These are phyloP conservation scores for Kazachstania africana DNA, from an alignment of 805 yeast genomes.

Conservation along the genomic window DNA sequence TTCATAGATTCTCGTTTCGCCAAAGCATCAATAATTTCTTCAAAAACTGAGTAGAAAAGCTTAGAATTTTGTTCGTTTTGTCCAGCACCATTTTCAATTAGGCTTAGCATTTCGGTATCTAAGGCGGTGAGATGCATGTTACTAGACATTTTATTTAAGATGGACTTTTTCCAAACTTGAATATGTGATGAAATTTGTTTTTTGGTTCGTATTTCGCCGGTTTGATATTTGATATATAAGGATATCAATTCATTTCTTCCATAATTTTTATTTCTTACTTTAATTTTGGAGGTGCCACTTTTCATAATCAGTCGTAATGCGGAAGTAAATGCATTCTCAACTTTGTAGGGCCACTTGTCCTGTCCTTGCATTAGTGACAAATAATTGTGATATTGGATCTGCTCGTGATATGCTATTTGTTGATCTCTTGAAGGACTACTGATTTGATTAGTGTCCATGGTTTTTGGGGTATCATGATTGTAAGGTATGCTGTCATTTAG, in stretches of 20 bases:
- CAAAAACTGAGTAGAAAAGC: conserved; percentile 18
- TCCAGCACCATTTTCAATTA: conserved; percentile 26
- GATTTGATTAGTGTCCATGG: too few species aligned
- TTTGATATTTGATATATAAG: conserved; percentile 63
- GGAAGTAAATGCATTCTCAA: conserved; percentile 81
- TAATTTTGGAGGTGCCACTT: conserved; percentile 76
- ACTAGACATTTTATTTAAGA: conserved; percentile 18
- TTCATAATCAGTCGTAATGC: conserved; percentile 78
- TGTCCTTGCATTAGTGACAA: conserved; percentile 10
- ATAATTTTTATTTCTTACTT: conserved; percentile 71
- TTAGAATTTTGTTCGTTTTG: conserved; percentile 18
- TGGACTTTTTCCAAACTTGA: conserved; percentile 79
- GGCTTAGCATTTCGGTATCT: conserved; percentile 18
- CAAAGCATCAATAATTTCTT: conserved; percentile 14
- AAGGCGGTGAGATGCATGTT: conserved; percentile 13
- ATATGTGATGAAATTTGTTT: conserved; percentile 93
- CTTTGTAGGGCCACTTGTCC: conserved; percentile 74
- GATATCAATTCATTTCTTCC: conserved; percentile 94
- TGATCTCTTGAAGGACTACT: too few species aligned
- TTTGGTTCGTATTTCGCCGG: conserved; percentile 74
- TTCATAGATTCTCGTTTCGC: background rate
- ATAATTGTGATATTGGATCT: background rate
- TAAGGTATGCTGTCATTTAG: too few species aligned
- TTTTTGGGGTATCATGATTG: too few species aligned
- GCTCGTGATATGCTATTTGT: too few species aligned